Percentiles rank a stretch among this genome's conserved stretches.
Conservation (phyloP, 78 protist genomes). For the Speleostelium caveatum region DNA sequence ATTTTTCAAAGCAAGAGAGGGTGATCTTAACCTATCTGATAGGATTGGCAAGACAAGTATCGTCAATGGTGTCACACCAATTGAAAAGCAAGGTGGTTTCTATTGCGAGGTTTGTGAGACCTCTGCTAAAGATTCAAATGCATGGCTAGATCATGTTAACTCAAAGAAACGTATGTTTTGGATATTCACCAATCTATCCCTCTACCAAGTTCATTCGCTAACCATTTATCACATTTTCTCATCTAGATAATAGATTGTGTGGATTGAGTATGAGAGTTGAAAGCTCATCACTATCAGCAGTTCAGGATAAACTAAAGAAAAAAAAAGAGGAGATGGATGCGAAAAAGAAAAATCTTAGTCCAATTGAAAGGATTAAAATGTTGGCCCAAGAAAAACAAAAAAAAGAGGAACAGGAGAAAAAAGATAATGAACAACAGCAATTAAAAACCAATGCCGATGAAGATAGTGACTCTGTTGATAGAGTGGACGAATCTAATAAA, state of each 20-base stretch:
- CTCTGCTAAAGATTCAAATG: constrained; percentile 21
- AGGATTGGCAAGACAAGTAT: constrained; percentile 20
- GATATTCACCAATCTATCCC: background rate
- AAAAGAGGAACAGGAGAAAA: background rate
- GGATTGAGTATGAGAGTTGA: constrained; percentile 54
- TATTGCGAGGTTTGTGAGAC: constrained; percentile 55
- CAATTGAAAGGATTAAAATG: background rate
- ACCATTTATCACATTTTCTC: background rate
- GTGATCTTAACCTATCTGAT: constrained; percentile 10
- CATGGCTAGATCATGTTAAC: constrained; percentile 48
- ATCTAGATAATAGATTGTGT: constrained; percentile 38
- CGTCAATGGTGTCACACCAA: constrained; percentile 47
- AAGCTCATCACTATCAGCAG: constrained; percentile 37
- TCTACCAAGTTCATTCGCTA: background rate
- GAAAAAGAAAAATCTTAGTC: background rate
- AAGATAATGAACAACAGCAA: background rate
- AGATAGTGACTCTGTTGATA: background rate
- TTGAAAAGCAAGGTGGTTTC: constrained; percentile 45
- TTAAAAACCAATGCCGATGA: background rate
- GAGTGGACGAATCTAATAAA: background rate
- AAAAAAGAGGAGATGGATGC: constrained; percentile 1
- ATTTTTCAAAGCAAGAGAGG: constrained; percentile 33
- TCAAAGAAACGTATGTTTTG: constrained; percentile 51
- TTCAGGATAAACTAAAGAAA: constrained; percentile 20
- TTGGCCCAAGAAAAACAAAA: background rate